These are phyloP conservation scores for Hippophae tibetana DNA, from an alignment of 306 rosid genomes.

Conservation along the genomic window DNA sequence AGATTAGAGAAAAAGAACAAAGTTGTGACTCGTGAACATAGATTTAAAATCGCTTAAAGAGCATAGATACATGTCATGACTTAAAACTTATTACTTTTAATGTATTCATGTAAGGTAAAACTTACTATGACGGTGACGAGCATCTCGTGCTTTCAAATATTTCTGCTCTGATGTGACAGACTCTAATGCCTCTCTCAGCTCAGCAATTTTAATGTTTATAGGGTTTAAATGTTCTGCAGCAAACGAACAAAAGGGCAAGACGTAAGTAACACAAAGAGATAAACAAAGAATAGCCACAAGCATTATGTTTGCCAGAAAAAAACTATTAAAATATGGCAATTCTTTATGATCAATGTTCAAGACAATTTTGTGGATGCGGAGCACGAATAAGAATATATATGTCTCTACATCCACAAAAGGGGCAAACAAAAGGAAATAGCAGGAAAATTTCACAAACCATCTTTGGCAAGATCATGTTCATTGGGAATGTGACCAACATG, in stretches of 20 bases:
- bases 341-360: neutral
- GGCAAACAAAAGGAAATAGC: conserved; percentile 6
- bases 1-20: neutral
- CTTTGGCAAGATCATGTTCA: conserved; percentile 89
- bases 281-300: neutral
- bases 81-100: conserved; percentile 1
- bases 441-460: conserved; percentile 46
- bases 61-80: conserved; percentile 2
- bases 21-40: neutral
- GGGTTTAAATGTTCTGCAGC: conserved; percentile 97
- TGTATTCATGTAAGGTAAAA: conserved; percentile 14
- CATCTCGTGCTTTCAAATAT: conserved; percentile 87
- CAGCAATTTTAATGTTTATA: conserved; percentile 95
- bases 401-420: conserved; percentile 3
- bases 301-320: neutral
- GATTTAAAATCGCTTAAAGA: conserved; percentile 2
- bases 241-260: conserved; percentile 3
- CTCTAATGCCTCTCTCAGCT: conserved; percentile 90
- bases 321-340: neutral
- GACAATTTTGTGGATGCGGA: neutral
- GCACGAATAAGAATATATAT: conserved; percentile 2
- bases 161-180: conserved; percentile 92
- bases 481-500: conserved; percentile 95
- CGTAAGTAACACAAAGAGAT: neutral
- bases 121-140: conserved; percentile 95